phyloP scores from a whole-genome alignment of 2,329 filamentous ascomycete species.

The Fusarium tanahbumbuense region DNA sequence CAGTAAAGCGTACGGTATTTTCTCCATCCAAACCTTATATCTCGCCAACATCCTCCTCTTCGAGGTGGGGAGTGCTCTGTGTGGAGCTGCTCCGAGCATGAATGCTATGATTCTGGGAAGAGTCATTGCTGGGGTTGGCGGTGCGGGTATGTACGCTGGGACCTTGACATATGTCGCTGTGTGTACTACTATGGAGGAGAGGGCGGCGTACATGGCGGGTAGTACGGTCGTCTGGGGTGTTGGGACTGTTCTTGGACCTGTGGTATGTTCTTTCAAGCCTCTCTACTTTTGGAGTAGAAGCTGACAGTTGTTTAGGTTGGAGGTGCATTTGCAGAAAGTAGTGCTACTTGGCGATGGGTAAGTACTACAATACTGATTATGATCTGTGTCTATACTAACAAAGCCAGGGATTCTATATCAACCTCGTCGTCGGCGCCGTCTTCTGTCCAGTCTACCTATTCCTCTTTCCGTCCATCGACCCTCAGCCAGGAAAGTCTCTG shows the following conservation, averaged over 20 bases:
- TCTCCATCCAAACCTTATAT: background rate
- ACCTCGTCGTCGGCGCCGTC: background rate
- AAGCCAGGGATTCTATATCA: background rate
- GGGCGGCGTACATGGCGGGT: background rate
- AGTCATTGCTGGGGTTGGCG: background rate
- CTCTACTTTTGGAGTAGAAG: no score
- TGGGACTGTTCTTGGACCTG: background rate
- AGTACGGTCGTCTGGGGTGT: background rate
- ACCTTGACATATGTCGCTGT: background rate
- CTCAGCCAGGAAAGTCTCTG: background rate
- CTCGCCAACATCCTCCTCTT: background rate
- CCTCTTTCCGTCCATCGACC: background rate
- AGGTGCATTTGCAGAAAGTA: constrained; percentile 56
- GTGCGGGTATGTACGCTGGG: background rate
- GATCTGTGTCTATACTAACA: rapidly evolving
- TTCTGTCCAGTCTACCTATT: background rate
- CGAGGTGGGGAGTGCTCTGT: background rate
- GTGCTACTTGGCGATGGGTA: constrained; percentile 56
- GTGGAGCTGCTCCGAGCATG: background rate
- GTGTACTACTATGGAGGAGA: background rate
- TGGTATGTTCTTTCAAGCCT: background rate
- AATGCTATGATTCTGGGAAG: background rate
- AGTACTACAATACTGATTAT: rapidly evolving
- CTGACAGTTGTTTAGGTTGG: constrained; percentile 46
- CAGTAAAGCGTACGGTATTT: background rate